phyloP scores from a whole-genome alignment of 768 basidiomycete genomes.

The Suillus clintonianus region DNA sequence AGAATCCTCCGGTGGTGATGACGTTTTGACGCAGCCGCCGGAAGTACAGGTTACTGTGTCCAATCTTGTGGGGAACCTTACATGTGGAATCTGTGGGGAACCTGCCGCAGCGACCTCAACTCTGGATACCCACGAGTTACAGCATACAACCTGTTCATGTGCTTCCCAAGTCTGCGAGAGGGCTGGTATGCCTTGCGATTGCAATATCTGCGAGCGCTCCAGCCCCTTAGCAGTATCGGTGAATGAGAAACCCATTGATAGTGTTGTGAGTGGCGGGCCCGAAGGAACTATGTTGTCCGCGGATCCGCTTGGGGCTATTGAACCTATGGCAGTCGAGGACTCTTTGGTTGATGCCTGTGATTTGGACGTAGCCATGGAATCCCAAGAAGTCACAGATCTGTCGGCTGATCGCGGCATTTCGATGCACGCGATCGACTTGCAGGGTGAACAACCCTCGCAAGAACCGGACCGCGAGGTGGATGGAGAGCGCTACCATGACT shows the following conservation, averaged over 20 bases:
- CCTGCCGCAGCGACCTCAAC: background rate
- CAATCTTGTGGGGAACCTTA: background rate
- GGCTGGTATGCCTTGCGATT: background rate
- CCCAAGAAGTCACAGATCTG: background rate
- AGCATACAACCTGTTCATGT: background rate
- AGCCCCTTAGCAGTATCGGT: background rate
- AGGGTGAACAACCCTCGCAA: background rate
- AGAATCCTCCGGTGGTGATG: background rate
- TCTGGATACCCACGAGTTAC: background rate
- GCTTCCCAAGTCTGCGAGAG: background rate
- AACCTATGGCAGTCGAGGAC: background rate
- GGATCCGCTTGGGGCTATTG: background rate
- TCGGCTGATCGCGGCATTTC: background rate
- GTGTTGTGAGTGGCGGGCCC: background rate
- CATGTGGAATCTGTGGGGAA: background rate
- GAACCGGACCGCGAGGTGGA: background rate
- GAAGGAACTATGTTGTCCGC: background rate
- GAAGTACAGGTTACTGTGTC: no score
- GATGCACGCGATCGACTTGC: background rate
- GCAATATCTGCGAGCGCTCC: conserved; percentile 10
- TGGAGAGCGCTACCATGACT: no score
- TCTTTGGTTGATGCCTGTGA: background rate
- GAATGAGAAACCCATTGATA: background rate
- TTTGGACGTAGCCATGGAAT: background rate
- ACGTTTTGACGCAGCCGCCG: background rate